Conservation (phyloP, 2,329 filamentous ascomycete species). For the Alternaria atra region DNA sequence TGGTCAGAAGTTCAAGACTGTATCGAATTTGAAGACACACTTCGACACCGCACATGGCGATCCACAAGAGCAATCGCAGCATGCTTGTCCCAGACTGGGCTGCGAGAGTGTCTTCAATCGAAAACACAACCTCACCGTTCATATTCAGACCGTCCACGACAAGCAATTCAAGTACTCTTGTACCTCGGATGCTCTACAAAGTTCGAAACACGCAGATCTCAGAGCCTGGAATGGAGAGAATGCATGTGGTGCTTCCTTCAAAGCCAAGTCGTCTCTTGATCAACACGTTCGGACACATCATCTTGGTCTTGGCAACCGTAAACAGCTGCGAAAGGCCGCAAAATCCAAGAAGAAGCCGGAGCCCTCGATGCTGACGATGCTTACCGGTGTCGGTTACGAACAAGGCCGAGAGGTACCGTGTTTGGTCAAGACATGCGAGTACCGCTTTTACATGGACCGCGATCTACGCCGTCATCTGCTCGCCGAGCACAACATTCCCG, state of each 20-base stretch:
- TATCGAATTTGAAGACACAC: conserved; percentile 66
- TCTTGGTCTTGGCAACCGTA: conserved; percentile 65
- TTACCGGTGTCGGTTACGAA: conserved; percentile 66
- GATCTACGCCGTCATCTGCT: conserved; percentile 65
- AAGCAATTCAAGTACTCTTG: conserved; percentile 80
- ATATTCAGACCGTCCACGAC: conserved; percentile 80
- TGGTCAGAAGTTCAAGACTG: conserved; percentile 70
- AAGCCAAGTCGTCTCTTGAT: conserved; percentile 79
- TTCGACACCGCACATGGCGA: conserved; percentile 75
- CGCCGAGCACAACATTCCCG: conserved; percentile 54
- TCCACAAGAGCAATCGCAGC: conserved; percentile 56
- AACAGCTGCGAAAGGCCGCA: conserved; percentile 44
- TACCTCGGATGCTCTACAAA: conserved; percentile 70
- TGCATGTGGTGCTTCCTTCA: conserved; percentile 79
- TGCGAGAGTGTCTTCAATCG: conserved; percentile 84
- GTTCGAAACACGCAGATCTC: conserved; percentile 63
- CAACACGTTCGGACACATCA: conserved; percentile 87
- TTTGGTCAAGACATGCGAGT: conserved; percentile 59
- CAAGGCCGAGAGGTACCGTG: conserved; percentile 62
- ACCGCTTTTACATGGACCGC: conserved; percentile 65
- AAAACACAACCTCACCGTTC: conserved; percentile 81
- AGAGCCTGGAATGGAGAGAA: conserved; percentile 69
- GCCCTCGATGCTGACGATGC: conserved; percentile 51
- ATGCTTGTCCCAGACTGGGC: conserved; percentile 71
- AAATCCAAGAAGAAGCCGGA: conserved; percentile 49